Base-by-base conservation (phyloP, 176 grass and related monocot genomes). In the Aegilops longissima region DNA sequence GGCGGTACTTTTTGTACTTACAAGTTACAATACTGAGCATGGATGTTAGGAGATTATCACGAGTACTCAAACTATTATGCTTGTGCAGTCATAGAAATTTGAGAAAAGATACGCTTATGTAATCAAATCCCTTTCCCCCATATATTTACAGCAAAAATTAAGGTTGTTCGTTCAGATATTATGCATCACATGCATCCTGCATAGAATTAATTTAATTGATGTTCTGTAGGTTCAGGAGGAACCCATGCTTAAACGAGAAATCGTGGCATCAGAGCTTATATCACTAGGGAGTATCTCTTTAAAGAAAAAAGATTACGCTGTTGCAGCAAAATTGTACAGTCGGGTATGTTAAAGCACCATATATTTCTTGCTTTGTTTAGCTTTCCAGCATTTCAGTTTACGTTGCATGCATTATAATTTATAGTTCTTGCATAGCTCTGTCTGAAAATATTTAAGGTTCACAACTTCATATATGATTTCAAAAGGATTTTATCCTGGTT, bases 241-340 rank as follows among this genome's bases (percentile, higher is more conserved):
- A 49, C 56, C 61, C 33, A 40, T n/a, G 17, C 44, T 16, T 30
- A 76, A 64, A 76, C 73, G 39, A 58, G 74, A 84, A 65, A 33
- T 70, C 11, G 20, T 10, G 18, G 38, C 24, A 51, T 17, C 70
- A 76, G 31, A 58, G 33, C 44, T 84, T 36, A 66, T 65, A 39
- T 84, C 71, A 51, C 71, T 84, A 31, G 82, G 71, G 36, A 84
- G 12, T 18, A 63, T 65, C 38, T 72, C 70, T 24, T 62, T 84
- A 44, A 61, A 62, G 36, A 84, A 75, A 64, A 61, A 75, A 10
- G 82, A 84, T 75, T 84, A 76, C 35, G 5, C 31, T 75, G 44
- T 59, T 16, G 70, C 82, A 76, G 61, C 70, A 84, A 24, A 38
- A 74, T 84, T 84, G 56, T 84, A 64, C 38, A 64, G 70, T 65